A percentile compares a stretch with the other conserved stretches of the same genome.
Conservation (phyloP, 176 grass and related monocot species). For the Eleusine coracana region DNA sequence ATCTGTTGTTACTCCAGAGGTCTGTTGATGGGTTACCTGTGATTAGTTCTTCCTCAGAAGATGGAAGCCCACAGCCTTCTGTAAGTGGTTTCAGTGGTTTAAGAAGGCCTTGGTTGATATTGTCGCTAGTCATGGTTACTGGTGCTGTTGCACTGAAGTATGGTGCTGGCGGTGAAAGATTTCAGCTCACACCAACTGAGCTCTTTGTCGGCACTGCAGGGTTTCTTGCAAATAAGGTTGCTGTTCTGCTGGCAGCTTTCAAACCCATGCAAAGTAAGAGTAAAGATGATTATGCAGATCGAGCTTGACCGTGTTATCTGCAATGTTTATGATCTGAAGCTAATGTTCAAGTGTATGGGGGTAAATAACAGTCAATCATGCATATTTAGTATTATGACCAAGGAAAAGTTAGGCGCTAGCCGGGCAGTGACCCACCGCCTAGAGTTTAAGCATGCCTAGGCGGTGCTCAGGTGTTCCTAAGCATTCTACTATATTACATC, state of each 20-base stretch:
- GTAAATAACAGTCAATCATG: no score
- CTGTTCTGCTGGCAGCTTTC: slow-evolving; percentile 77
- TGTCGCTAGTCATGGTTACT: slow-evolving; percentile 53
- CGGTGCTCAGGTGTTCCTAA: no score
- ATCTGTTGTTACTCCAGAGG: slow-evolving; percentile 75
- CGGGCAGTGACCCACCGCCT: no score
- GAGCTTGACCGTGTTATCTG: neutral
- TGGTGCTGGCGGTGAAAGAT: slow-evolving; percentile 48
- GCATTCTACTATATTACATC: no score
- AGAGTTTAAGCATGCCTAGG: no score
- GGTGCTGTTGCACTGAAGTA: slow-evolving; percentile 60
- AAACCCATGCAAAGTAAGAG: slow-evolving; percentile 75
- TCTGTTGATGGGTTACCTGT: slow-evolving; percentile 72
- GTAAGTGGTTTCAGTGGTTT: slow-evolving; percentile 36
- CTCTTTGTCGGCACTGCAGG: slow-evolving; percentile 66
- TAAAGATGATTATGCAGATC: slow-evolving; percentile 24
- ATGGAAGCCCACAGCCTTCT: slow-evolving; percentile 19
- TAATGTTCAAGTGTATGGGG: no score
- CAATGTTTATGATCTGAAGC: no score
- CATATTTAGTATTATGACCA: no score
- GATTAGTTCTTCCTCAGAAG: slow-evolving; percentile 45
- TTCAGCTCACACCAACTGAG: slow-evolving; percentile 56
- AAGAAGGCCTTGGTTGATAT: slow-evolving; percentile 77
- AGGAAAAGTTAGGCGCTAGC: no score
- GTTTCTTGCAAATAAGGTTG: slow-evolving; percentile 69